A percentile compares a stretch with the other conserved stretches of the same genome.
Evolutionary conservation across 805 yeast species (phyloP).

Genomic region (Ogataea allantospora): DNA sequence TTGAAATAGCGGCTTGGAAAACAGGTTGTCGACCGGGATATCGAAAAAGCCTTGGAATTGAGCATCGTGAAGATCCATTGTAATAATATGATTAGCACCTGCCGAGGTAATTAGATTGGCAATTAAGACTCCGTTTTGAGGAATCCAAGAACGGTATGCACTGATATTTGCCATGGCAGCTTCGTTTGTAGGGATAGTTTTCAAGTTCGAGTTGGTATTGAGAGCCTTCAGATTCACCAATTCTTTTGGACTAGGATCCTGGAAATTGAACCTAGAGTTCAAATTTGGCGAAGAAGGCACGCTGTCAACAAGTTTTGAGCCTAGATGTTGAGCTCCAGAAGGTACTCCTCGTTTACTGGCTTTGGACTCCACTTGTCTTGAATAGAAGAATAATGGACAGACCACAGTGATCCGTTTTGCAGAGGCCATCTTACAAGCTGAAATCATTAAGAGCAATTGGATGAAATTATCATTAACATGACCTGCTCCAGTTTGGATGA

Average conservation of each 20-base stretch:
- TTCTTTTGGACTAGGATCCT: conserved; percentile 18
- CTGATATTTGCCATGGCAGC: conserved; percentile 49
- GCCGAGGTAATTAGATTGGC: conserved; percentile 87
- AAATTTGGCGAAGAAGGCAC: conserved; percentile 49
- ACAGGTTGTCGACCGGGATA: conserved; percentile 92
- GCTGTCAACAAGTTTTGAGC: conserved; percentile 35
- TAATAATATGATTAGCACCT: conserved; percentile 94
- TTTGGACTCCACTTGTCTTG: conserved; percentile 94
- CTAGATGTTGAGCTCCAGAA: conserved; percentile 32
- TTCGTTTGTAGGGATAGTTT: conserved; percentile 21
- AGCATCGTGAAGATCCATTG: conserved; percentile 97
- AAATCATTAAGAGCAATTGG: conserved; percentile 76
- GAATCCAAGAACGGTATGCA: conserved; percentile 84
- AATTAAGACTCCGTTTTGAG: conserved; percentile 89
- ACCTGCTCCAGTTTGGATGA: conserved; percentile 84
- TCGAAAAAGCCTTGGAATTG: conserved; percentile 98
- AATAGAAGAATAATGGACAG: conserved; percentile 90
- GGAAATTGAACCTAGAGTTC: conserved; percentile 27
- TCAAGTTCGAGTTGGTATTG: conserved; percentile 10
- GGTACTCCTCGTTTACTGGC: conserved; percentile 79
- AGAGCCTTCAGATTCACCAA: conserved; percentile 6
- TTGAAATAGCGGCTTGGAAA: conserved; percentile 83
- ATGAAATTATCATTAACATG: conserved; percentile 84
- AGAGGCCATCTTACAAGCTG: conserved; percentile 92
- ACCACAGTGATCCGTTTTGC: conserved; percentile 89